These are phyloP conservation scores for Saturnispora dispora DNA, from an alignment of 805 yeast genomes.

Conservation along the genomic window DNA sequence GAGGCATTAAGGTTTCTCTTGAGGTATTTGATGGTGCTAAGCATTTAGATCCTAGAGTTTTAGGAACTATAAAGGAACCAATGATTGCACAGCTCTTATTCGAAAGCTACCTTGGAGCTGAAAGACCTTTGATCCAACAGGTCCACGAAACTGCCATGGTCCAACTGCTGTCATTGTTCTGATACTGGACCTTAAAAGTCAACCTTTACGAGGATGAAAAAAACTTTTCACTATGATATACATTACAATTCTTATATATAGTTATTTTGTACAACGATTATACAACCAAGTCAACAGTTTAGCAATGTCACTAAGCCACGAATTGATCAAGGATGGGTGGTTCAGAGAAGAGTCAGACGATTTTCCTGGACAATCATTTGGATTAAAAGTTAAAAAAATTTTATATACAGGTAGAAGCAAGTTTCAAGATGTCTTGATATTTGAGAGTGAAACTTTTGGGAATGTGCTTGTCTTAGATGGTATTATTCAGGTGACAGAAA, in stretches of 20 bases:
- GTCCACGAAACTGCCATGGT: slow-evolving; percentile 19
- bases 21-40: slow-evolving; percentile 6
- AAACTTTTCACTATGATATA: neutral
- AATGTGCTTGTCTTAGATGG: slow-evolving; percentile 87
- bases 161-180: neutral
- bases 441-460: slow-evolving; percentile 68
- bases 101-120: slow-evolving; percentile 66
- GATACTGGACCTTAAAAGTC: neutral
- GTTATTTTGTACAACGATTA: neutral
- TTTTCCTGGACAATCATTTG: slow-evolving; percentile 85
- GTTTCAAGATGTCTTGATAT: slow-evolving; percentile 78
- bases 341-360: slow-evolving; percentile 66
- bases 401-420: slow-evolving; percentile 59
- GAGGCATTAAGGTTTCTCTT: slow-evolving; percentile 33
- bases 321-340: slow-evolving; percentile 58
- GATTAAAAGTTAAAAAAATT: slow-evolving; percentile 52
- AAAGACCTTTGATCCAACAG: slow-evolving; percentile 47
- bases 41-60: slow-evolving; percentile 12
- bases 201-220: neutral
- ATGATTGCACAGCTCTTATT: slow-evolving; percentile 58
- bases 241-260: neutral
- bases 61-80: slow-evolving; percentile 61
- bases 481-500: slow-evolving; percentile 81
- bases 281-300: neutral
- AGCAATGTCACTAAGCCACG: neutral